These are phyloP conservation scores for Baorangia bicolor DNA, from an alignment of 768 basidiomycete genomes.

Conservation along the genomic window DNA sequence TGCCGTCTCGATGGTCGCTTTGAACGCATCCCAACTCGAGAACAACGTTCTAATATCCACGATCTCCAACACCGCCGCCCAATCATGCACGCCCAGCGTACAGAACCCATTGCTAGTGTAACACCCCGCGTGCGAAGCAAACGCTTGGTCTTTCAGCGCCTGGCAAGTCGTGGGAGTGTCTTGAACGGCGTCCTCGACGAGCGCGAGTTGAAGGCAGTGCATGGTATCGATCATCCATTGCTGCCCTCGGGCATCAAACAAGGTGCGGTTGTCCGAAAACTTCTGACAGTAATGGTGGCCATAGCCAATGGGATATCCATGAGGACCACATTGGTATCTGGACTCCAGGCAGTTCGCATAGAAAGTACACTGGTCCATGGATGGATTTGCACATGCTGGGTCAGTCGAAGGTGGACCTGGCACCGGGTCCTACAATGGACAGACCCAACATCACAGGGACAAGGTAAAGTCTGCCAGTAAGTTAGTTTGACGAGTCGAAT, in stretches of 20 bases:
- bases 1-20: constrained; percentile 5
- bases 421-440: not conserved
- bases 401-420: constrained; percentile 17
- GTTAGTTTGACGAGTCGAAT: not conserved
- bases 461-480: not conserved
- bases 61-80: constrained; percentile 38
- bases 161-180: constrained; percentile 29
- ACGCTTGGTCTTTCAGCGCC: constrained; percentile 37
- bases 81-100: constrained; percentile 34
- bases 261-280: constrained; percentile 32
- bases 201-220: constrained; percentile 44
- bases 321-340: constrained; percentile 43
- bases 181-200: constrained; percentile 38
- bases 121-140: constrained; percentile 42
- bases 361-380: constrained; percentile 41
- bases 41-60: constrained; percentile 14
- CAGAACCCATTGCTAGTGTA: constrained; percentile 45
- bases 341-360: constrained; percentile 46
- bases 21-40: constrained; percentile 19
- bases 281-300: constrained; percentile 42
- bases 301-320: constrained; percentile 44
- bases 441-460: not conserved
- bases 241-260: constrained; percentile 36
- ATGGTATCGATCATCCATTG: constrained; percentile 46
- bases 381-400: constrained; percentile 30